Evolutionary conservation across 176 grass and related monocot genomes (phyloP).

Genomic region (Rhynchospora tenuis): DNA sequence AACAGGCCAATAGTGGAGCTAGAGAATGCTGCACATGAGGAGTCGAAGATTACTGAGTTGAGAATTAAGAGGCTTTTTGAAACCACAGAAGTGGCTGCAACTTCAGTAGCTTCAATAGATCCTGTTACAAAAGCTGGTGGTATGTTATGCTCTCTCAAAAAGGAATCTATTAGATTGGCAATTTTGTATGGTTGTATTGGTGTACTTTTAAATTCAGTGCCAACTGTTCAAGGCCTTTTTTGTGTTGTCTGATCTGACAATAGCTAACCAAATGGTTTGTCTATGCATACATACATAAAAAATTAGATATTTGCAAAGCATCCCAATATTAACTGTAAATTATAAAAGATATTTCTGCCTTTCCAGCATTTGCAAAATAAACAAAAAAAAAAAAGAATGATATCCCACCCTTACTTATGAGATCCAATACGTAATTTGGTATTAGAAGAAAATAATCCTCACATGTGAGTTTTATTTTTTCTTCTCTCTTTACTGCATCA

Average conservation of each 20-base stretch:
- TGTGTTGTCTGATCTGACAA: not conserved
- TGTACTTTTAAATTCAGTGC: not conserved
- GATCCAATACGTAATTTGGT: not conserved
- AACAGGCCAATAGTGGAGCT: conserved; percentile 89
- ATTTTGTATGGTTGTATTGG: not conserved
- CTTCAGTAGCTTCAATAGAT: conserved; percentile 2
- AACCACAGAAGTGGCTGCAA: conserved; percentile 9
- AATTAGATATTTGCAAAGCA: not conserved
- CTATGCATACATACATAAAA: not conserved
- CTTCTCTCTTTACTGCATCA: not conserved
- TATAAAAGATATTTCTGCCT: not conserved
- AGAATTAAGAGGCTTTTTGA: conserved; percentile 70
- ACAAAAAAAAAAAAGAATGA: not conserved
- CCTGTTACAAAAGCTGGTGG: conserved; percentile 44
- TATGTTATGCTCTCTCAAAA: conserved; percentile 25
- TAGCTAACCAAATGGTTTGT: not conserved
- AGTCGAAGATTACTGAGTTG: conserved; percentile 79
- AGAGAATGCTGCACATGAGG: conserved; percentile 79
- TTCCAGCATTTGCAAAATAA: not conserved
- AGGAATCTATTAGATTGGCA: not conserved
- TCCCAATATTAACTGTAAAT: not conserved
- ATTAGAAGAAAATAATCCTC: not conserved
- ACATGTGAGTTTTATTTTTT: not conserved
- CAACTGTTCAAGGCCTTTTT: not conserved
- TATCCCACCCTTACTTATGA: not conserved